Conservation (phyloP, 2,329 filamentous ascomycete genomes). For the Aureobasidium sp. region DNA sequence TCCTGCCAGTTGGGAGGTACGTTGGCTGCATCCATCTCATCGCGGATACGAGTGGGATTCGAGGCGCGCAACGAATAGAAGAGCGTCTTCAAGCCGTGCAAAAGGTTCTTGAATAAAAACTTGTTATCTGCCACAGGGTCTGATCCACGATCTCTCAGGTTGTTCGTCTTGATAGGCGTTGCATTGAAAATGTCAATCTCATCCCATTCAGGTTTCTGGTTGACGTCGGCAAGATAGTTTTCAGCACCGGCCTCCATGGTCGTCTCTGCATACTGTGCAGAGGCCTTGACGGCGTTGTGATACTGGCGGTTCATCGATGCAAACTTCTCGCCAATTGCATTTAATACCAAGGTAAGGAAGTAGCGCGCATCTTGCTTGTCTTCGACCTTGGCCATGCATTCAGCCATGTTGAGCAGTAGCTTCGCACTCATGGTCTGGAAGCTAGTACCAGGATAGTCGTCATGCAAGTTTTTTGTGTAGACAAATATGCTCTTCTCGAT, state of each 20-base stretch:
- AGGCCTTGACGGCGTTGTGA: constrained; percentile 87
- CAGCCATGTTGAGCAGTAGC: constrained; percentile 92
- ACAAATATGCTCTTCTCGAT: constrained; percentile 95
- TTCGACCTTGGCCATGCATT: constrained; percentile 88
- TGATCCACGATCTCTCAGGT: constrained; percentile 76
- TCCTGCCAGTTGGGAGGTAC: constrained; percentile 89
- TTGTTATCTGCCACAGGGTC: constrained; percentile 96
- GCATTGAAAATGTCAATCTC: constrained; percentile 96
- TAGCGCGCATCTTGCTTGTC: constrained; percentile 93
- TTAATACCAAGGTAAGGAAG: constrained; percentile 93
- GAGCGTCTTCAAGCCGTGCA: constrained; percentile 92
- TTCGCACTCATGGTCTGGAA: constrained; percentile 99
- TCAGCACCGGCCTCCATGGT: constrained; percentile 58
- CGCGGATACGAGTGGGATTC: constrained; percentile 54
- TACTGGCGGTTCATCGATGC: constrained; percentile 97
- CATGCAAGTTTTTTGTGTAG: constrained; percentile 91
- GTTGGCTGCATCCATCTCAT: constrained; percentile 62
- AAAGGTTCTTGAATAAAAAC: constrained; percentile 91
- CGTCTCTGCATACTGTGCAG: constrained; percentile 58
- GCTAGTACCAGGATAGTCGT: constrained; percentile 92
- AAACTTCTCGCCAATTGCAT: constrained; percentile 97
- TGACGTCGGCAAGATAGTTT: constrained; percentile 74
- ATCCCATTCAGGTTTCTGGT: constrained; percentile 84
- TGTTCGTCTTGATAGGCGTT: constrained; percentile 91
- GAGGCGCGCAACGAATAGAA: constrained; percentile 92